A percentile compares a stretch with the other conserved stretches of the same genome.
Evolutionary conservation across 192 early-diverging fungal species (phyloP).

Genomic region (Chytriomyces sp.): DNA sequence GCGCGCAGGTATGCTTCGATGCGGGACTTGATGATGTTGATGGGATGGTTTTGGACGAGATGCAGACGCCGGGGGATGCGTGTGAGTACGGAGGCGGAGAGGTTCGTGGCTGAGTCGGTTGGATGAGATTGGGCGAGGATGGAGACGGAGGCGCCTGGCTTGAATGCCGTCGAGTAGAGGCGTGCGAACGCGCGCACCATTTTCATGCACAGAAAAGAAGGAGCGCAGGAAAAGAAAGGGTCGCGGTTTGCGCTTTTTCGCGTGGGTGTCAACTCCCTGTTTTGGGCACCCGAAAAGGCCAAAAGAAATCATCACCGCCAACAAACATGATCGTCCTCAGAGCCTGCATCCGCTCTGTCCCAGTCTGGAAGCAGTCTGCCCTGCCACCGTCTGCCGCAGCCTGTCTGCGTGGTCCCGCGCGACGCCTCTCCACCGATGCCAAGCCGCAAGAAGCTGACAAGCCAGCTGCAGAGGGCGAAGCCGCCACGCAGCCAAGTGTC

Average conservation of each 20-base stretch:
- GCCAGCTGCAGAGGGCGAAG: not conserved
- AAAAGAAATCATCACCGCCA: not conserved
- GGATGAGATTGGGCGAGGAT: conserved; percentile 23
- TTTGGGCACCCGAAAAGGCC: too few relatives aligned
- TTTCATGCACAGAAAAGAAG: too few relatives aligned
- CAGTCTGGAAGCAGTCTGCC: not conserved
- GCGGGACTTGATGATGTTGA: conserved; percentile 78
- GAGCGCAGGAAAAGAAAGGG: too few relatives aligned
- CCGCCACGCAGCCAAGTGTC: not conserved
- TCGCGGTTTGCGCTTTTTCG: too few relatives aligned
- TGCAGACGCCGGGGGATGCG: conserved; percentile 79
- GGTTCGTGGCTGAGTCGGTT: conserved; percentile 76
- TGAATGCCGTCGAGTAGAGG: too few relatives aligned
- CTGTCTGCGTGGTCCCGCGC: not conserved
- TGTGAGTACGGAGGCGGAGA: conserved; percentile 70
- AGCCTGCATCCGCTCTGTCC: not conserved
- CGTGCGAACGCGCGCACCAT: too few relatives aligned
- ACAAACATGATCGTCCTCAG: not conserved
- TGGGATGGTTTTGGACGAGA: conserved; percentile 77
- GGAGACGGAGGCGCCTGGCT: too few relatives aligned
- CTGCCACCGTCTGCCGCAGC: not conserved
- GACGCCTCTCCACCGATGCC: not conserved
- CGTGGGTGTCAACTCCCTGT: too few relatives aligned
- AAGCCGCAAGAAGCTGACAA: not conserved
- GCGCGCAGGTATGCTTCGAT: conserved; percentile 77